Percentiles rank a stretch among this genome's conserved stretches.
These are phyloP conservation scores for Suhomyces prunicola DNA, from an alignment of 805 yeast species.

Conservation along the genomic window DNA sequence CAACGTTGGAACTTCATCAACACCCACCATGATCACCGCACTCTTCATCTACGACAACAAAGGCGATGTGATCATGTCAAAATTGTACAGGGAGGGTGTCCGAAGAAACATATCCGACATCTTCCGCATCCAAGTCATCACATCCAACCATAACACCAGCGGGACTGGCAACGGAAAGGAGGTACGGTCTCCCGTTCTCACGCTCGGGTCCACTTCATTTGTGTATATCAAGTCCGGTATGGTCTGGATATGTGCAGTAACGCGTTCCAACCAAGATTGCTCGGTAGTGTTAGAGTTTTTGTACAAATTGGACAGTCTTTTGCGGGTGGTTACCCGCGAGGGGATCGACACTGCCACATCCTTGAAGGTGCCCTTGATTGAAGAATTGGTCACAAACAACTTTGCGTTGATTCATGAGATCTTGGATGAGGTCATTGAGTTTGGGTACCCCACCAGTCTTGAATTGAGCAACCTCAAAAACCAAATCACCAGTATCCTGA, in stretches of 20 bases:
- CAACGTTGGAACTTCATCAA: not conserved
- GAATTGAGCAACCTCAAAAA: slow-evolving; percentile 40
- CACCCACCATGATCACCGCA: slow-evolving; percentile 71
- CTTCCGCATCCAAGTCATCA: slow-evolving; percentile 87
- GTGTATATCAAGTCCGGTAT: slow-evolving; percentile 62
- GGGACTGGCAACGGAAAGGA: slow-evolving; percentile 16
- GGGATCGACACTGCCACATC: slow-evolving; percentile 8
- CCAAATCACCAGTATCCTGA: slow-evolving; percentile 11
- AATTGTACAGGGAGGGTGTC: slow-evolving; percentile 69
- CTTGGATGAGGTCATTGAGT: slow-evolving; percentile 71
- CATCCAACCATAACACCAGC: slow-evolving; percentile 37
- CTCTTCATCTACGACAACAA: slow-evolving; percentile 72
- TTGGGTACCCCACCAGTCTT: slow-evolving; percentile 71
- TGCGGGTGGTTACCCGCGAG: slow-evolving; percentile 32
- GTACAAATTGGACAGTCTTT: slow-evolving; percentile 54
- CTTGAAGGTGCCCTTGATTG: slow-evolving; percentile 16
- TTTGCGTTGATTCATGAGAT: slow-evolving; percentile 72
- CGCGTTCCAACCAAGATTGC: slow-evolving; percentile 85
- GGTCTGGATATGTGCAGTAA: slow-evolving; percentile 84
- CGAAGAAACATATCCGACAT: slow-evolving; percentile 80
- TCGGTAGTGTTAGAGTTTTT: slow-evolving; percentile 76
- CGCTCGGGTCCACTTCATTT: slow-evolving; percentile 91
- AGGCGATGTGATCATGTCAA: slow-evolving; percentile 81
- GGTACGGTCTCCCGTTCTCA: slow-evolving; percentile 48
- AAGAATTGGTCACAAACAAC: slow-evolving; percentile 54